A percentile compares a stretch with the other conserved stretches of the same genome.
These are phyloP conservation scores for Diplodia scrobiculata DNA, from an alignment of 2,329 filamentous ascomycete species.

Conservation along the genomic window DNA sequence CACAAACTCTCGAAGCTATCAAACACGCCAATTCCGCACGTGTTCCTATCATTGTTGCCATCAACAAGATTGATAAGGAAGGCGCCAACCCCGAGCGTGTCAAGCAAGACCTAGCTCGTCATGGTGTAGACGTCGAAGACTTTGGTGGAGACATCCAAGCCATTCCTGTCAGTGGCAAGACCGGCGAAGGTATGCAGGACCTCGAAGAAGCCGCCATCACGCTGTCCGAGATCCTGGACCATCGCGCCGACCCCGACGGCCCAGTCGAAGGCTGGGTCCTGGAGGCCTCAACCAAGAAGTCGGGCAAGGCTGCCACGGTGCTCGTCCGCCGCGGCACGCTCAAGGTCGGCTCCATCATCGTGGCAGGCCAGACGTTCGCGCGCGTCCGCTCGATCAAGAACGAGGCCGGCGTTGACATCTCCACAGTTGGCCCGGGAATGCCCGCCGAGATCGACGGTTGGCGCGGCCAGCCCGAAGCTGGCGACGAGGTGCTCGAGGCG, in stretches of 20 bases:
- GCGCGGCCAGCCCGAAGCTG: conserved; percentile 81
- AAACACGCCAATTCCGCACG: conserved; percentile 86
- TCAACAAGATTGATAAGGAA: conserved; percentile 94
- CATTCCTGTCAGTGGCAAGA: conserved; percentile 89
- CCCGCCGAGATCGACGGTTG: conserved; percentile 95
- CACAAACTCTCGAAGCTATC: conserved; percentile 92
- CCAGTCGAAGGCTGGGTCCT: conserved; percentile 90
- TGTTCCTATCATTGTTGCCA: conserved; percentile 94
- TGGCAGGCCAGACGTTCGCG: conserved; percentile 86
- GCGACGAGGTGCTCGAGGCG: conserved; percentile 84
- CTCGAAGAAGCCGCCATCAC: conserved; percentile 88
- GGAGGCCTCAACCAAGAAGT: conserved; percentile 83
- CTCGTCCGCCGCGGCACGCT: conserved; percentile 87
- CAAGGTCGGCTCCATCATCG: conserved; percentile 75
- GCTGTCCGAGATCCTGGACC: conserved; percentile 85
- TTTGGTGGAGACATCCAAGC: conserved; percentile 93
- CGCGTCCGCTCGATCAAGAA: conserved; percentile 82
- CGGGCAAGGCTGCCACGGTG: conserved; percentile 83
- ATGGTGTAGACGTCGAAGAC: conserved; percentile 91
- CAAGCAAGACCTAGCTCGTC: conserved; percentile 79
- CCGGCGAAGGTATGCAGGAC: conserved; percentile 85
- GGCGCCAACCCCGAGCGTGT: conserved; percentile 78
- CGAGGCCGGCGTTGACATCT: conserved; percentile 73
- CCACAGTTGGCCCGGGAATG: conserved; percentile 78
- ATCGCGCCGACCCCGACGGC: conserved; percentile 75